These are phyloP conservation scores for Pleurotus giganteus DNA, from an alignment of 768 basidiomycete species.

Conservation along the genomic window DNA sequence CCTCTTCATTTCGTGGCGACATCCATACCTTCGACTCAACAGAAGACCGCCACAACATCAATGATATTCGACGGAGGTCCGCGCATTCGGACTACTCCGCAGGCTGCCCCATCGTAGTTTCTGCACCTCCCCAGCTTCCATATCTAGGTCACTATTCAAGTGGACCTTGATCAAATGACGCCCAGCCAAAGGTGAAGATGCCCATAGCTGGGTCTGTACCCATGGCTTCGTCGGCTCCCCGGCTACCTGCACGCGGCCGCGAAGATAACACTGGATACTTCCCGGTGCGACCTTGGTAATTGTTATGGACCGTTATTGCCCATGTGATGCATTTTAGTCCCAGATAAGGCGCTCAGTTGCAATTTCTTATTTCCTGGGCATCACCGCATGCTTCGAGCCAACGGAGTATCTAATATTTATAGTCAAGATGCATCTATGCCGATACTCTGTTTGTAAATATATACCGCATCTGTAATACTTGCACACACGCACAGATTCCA, in stretches of 20 bases:
- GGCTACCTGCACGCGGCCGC: neutral
- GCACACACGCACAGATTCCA: neutral
- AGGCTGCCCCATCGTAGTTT: neutral
- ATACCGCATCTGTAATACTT: neutral
- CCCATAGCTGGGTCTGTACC: neutral
- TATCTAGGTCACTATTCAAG: neutral
- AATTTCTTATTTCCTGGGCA: conserved; percentile 1
- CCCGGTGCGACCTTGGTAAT: conserved; percentile 1
- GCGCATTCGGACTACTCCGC: neutral
- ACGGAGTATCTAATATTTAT: conserved; percentile 7
- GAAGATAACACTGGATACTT: neutral
- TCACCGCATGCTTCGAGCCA: neutral
- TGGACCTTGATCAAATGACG: conserved; percentile 5
- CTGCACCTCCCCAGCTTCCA: neutral
- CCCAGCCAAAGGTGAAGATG: neutral
- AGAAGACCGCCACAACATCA: neutral
- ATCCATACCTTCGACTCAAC: neutral
- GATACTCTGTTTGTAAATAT: conserved; percentile 3
- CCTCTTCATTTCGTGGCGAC: neutral
- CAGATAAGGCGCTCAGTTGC: neutral
- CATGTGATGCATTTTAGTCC: conserved; percentile 9
- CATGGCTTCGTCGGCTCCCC: neutral
- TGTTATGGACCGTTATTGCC: neutral
- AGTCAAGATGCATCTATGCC: neutral
- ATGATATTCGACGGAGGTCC: neutral